Base-by-base conservation (phyloP, 208 protist species). In the Jaenimonas drosophilae region DNA sequence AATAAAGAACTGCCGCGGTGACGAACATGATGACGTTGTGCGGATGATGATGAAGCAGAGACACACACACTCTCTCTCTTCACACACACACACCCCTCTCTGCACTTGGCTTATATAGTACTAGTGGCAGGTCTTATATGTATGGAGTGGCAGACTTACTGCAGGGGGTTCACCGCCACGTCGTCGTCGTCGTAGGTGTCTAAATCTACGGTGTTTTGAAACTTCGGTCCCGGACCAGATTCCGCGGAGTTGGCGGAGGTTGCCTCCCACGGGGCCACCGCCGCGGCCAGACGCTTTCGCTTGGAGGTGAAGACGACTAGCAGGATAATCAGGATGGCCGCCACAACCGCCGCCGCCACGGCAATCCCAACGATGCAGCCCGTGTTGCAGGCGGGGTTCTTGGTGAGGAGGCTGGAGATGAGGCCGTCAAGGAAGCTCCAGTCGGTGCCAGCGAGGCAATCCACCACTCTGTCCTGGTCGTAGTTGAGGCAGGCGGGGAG, bases 331-430 rank as follows among this genome's bases (percentile, higher is more conserved):
- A 85, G 50, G 12, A 71, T 54, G 9, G 66, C 50, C n/a, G 69
- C 58, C 16, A 85, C 55, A 14, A 86, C 63, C 5, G 80, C 72
- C 19, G 59, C 56, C 25, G 45, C 73, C 2, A 86, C 69, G 21
- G 80, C 80, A 24, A 89, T 50, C 23, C 56, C 73, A 17, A 89
- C 74, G 31, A 89, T 80, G 56, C 80, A 89, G 26, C 72, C 76
- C 2, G 70, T 79, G 19, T 45, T 56, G 37, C 80, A 89, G 53
- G 48, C 56, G 19, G 21, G 33, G 7, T 43, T 46, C 25, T 32
- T 32, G 11, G 0, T 16, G 4, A 49, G 21, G 3, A 27, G 46
- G 5, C 23, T 37, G 33, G 64, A 60, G 28, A 34, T 28, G 19
- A 72, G 33, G 20, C 55, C 58, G 28, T 64, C 21, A 7, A 52